Evolutionary conservation across 2,329 filamentous ascomycete species (phyloP), one percentile per base, ranked within the genome.

Genomic region (Hypoxylon sp.): DNA sequence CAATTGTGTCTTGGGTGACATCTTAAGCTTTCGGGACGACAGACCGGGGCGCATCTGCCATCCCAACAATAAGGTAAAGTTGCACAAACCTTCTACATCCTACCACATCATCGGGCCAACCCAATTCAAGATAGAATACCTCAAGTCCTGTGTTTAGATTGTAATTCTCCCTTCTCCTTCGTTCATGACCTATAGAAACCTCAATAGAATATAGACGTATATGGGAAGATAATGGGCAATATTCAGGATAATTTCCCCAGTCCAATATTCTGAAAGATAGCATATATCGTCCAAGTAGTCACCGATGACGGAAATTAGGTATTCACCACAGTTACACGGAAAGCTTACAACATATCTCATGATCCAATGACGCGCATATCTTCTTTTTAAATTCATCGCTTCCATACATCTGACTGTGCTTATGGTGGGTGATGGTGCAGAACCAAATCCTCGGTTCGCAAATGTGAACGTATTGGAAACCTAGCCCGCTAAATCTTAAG

Each of bases 381-480:
- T 54, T 36, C 27, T 19, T 27, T 44, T 35, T 21, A 26, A 55
- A 49, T 46, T 52, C 47, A 55, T 55, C 43, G 42, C 45, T 51
- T 51, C 47, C 55, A 51, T 55, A 51, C 20, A 43, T 47, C 42
- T 52, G 38, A 41, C 48, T 47, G 47, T 58, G 37, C 40, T 49
- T 45, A 46, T 52, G 34, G 47, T 30, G 55, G 55, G 55, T 58
- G n/a, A 58, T 58, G 55, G 49, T 55, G 55, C 47, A 52, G 47
- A 58, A 58, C 47, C 51, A 53, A 50, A 49, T 40, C 49, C 35
- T 57, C 44, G 54, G 54, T 43, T 53, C 51, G 55, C 51, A 58
- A 51, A 41, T 6, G 30, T 34, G 47, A 55, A 50, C 32, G 25
- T 44, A 47, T 44, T n/a, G n/a, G n/a, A 26, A 54, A 48, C 51